phyloP scores from a whole-genome alignment of 176 grass and related monocot species.

The Hordeum vulgare region MorexV3_pseudomolecules_assembly NC_058522.1:559252597-559253096 shows the following conservation, averaged over 20 bases:
- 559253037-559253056: slow-evolving; percentile 82
- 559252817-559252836: slow-evolving; percentile 77
- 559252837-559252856: slow-evolving; percentile 86
- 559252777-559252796: slow-evolving; percentile 80
- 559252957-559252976: slow-evolving; percentile 93
- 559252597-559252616: slow-evolving; percentile 72
- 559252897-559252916: slow-evolving; percentile 85
- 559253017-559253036: slow-evolving; percentile 81
- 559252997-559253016: slow-evolving; percentile 93
- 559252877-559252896: slow-evolving; percentile 94
- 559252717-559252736: not conserved
- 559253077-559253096: not conserved
- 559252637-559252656: slow-evolving; percentile 66
- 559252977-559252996: slow-evolving; percentile 98
- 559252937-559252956: slow-evolving; percentile 87
- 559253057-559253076: slow-evolving; percentile 96
- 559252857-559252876: slow-evolving; percentile 97
- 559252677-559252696: not conserved
- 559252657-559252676: slow-evolving; percentile 69
- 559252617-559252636: slow-evolving; percentile 68
- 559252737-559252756: not conserved
- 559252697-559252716: not conserved
- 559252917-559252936: slow-evolving; percentile 69
- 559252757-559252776: slow-evolving; percentile 73
- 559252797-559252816: slow-evolving; percentile 86